Base-by-base conservation (phyloP, 306 rosid genomes). In the Elaeagnus macrophylla region DNA sequence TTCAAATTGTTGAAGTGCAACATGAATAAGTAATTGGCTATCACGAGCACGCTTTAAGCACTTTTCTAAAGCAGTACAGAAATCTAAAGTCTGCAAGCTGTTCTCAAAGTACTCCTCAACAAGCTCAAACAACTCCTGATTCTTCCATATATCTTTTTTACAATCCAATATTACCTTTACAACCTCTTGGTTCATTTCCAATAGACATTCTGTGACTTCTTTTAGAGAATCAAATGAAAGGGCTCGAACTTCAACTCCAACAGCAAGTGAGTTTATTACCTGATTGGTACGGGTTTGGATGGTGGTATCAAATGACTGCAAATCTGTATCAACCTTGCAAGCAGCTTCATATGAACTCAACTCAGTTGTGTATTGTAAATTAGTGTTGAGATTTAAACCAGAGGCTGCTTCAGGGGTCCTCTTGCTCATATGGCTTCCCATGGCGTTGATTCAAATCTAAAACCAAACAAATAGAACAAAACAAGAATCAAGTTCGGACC, bases 151-250 rank as follows among this genome's bases (percentile, higher is more conserved):
- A 42, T 90, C 97, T 70, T 84, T 78, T 83, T 90, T 90, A 84
- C 94, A 90, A 20, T 82, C 91, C 67, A 90, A 71, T 72, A 90
- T 86, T 3, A 90, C 91, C 39, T 76, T 86, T 2, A 90, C 95
- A 60, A 90, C 95, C 58, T 90, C 97, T 58, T 90, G 97, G 54
- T 90, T 90, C 95, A 90, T 86, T 61, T 86, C 97, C 56, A 90
- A 54, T 3, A 90, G 86, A 53, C 97, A 90, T 59, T 68, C 94
- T 0, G 95, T 90, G 65, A 86, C 72, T 65, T 84, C 83, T 53
- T 83, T 86, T 4, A 90, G 70, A 6, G 95, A 90, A 46, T 83
- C 91, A 7, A 90, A 83, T 0, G 97, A 90, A 57, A 90, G 85
- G 6, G 94, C 77, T 25, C 94, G 88, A 50, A 86, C 95, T 58